These are phyloP conservation scores for Ceriops zippeliana DNA, from an alignment of 345 rosid species.

Conservation along the genomic window DNA sequence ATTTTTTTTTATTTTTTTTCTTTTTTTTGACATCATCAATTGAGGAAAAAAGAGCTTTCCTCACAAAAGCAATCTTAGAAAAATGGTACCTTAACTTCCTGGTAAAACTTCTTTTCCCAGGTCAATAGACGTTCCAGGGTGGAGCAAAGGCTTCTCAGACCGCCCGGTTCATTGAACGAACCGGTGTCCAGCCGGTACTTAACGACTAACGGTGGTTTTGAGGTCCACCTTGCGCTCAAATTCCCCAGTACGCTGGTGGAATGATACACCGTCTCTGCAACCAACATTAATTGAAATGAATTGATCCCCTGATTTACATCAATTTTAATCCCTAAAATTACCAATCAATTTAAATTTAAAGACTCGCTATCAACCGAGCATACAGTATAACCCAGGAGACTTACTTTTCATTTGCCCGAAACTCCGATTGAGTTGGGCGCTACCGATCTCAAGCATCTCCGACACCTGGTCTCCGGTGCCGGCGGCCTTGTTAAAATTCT, in stretches of 20 bases:
- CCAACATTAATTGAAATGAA: not conserved
- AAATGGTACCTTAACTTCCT: conserved; percentile 73
- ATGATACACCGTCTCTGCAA: conserved; percentile 90
- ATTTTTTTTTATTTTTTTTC: no score
- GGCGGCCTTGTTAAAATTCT: conserved; percentile 80
- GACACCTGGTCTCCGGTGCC: conserved; percentile 74
- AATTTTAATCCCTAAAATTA: not conserved
- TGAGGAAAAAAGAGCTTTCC: no score
- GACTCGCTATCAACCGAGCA: no score
- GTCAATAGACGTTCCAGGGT: conserved; percentile 86
- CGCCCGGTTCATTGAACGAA: conserved; percentile 52
- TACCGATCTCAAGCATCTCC: conserved; percentile 76
- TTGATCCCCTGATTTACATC: not conserved
- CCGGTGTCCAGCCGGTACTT: conserved; percentile 72
- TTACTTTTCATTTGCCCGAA: conserved; percentile 87
- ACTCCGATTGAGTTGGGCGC: conserved; percentile 89
- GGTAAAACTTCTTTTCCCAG: conserved; percentile 95
- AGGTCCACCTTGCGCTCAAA: conserved; percentile 93
- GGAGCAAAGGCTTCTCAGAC: conserved; percentile 74
- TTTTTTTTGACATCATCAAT: no score
- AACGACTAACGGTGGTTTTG: conserved; percentile 90
- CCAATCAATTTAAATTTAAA: not conserved
- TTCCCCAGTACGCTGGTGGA: conserved; percentile 79
- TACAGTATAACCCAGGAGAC: not conserved
- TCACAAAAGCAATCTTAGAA: no score